These are phyloP conservation scores for Suillus decipiens DNA, from an alignment of 768 basidiomycete species.

Conservation along the genomic window DNA sequence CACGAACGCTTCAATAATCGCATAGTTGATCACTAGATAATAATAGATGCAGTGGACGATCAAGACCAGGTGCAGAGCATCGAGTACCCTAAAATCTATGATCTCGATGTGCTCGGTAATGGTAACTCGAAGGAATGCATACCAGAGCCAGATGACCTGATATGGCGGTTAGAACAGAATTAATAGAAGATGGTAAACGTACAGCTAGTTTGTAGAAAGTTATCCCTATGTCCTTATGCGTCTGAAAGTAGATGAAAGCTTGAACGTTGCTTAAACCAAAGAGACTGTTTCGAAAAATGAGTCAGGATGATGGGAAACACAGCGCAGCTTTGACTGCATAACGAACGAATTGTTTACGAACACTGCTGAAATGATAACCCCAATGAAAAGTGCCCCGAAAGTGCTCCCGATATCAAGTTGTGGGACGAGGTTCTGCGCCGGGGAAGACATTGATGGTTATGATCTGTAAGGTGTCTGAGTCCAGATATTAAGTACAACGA, in stretches of 20 bases:
- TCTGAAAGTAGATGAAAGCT: slow-evolving; percentile 3
- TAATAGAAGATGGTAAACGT: not conserved
- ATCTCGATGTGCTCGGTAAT: too few species aligned
- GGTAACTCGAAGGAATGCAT: too few species aligned
- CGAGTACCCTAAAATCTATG: too few species aligned
- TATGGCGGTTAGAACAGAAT: too few species aligned
- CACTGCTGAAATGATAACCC: not conserved
- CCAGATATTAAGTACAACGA: not conserved
- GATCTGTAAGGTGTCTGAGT: not conserved
- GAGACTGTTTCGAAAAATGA: not conserved
- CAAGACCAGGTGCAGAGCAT: too few species aligned
- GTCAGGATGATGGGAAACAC: not conserved
- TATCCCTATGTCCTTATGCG: not conserved
- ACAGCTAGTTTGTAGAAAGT: not conserved
- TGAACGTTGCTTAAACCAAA: slow-evolving; percentile 2
- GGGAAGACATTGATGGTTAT: not conserved
- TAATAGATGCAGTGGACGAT: too few species aligned
- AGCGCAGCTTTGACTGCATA: slow-evolving; percentile 1
- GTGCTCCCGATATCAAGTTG: not conserved
- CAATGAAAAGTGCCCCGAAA: slow-evolving; percentile 6
- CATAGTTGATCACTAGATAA: too few species aligned
- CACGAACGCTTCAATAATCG: too few species aligned
- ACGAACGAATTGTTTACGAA: not conserved
- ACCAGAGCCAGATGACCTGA: too few species aligned
- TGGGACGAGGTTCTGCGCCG: not conserved